Evolutionary conservation across 2,329 filamentous ascomycete genomes (phyloP).

Genomic region (Pseudogymnoascus sp.): DNA sequence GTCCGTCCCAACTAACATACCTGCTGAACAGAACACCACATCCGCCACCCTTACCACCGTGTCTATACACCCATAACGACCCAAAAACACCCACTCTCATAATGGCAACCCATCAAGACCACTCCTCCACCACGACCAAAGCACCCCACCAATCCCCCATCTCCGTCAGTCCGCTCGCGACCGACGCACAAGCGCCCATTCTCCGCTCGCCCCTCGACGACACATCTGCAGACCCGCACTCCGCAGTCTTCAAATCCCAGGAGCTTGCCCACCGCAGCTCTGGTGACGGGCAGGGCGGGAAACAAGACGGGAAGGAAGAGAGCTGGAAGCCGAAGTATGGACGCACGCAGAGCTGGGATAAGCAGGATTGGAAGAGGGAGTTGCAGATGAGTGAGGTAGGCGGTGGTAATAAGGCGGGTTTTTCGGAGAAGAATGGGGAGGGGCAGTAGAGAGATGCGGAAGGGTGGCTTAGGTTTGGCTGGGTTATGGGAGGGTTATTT

Average conservation of each 20-base stretch:
- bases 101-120: neutral
- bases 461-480: neutral
- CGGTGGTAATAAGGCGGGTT: constrained; percentile 26
- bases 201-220: neutral
- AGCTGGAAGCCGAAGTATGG: neutral
- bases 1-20: neutral
- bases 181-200: neutral
- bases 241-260: neutral
- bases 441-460: neutral
- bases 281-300: neutral
- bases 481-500: neutral
- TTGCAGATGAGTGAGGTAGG: constrained; percentile 40
- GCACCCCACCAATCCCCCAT: neutral
- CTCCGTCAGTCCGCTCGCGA: neutral
- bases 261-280: neutral
- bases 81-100: neutral
- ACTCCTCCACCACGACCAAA: neutral
- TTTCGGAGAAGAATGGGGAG: neutral
- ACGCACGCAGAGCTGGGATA: constrained; percentile 32
- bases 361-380: constrained; percentile 45
- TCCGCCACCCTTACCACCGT: neutral
- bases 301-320: neutral
- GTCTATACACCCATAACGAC: neutral
- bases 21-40: neutral
- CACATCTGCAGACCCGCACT: neutral